These are phyloP conservation scores for Stevia rebaudiana DNA, from an alignment of 140 eudicot species.

Conservation along the genomic window DNA sequence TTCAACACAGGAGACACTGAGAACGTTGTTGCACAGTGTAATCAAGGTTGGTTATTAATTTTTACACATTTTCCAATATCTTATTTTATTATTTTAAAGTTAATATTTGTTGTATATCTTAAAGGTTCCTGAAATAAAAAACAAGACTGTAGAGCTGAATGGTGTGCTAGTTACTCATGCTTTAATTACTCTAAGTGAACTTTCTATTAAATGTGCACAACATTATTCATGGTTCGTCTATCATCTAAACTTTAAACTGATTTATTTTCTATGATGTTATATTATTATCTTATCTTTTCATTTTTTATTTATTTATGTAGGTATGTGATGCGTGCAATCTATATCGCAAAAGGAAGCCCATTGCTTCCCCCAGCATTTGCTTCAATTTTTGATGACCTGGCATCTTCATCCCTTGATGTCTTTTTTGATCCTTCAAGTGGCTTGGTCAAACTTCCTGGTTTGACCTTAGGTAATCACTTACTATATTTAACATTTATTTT, in stretches of 20 bases:
- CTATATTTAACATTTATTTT: not conserved
- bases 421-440: conserved; percentile 96
- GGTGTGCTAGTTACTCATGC: conserved; percentile 97
- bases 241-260: conserved; percentile 2
- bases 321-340: conserved; percentile 91
- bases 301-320: conserved; percentile 28
- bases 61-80: conserved; percentile 4
- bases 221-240: conserved; percentile 81
- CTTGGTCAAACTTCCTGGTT: conserved; percentile 72
- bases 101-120: conserved; percentile 11
- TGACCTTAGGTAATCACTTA: conserved; percentile 57
- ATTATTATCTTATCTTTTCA: conserved; percentile 4
- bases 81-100: not conserved
- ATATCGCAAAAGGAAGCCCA: conserved; percentile 92
- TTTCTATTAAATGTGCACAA: conserved; percentile 84
- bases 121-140: conserved; percentile 74
- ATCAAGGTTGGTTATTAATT: conserved; percentile 52
- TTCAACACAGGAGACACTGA: conserved; percentile 80
- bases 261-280: not conserved
- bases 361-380: conserved; percentile 97
- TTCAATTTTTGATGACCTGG: conserved; percentile 86
- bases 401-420: conserved; percentile 96
- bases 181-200: conserved; percentile 73
- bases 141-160: conserved; percentile 78
- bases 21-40: conserved; percentile 91